A percentile compares a stretch with the other conserved stretches of the same genome.
phyloP scores from a whole-genome alignment of 2,329 filamentous ascomycete genomes.

The Colletotrichum chrysophilum region DNA sequence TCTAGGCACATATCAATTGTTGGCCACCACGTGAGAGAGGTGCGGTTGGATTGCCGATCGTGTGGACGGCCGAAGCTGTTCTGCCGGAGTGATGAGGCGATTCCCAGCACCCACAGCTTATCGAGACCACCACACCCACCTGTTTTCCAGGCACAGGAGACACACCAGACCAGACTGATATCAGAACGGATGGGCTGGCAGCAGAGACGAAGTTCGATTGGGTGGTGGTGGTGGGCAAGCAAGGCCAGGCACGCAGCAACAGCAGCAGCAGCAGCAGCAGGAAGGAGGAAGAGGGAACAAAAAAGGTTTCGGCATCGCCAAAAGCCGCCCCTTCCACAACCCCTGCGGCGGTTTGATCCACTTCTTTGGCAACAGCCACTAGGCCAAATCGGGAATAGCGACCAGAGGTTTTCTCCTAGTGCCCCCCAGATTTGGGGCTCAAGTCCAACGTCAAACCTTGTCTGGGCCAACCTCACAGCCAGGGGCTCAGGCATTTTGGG shows the following conservation, averaged over 20 bases:
- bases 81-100: slow-evolving; percentile 3
- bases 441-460: slow-evolving; percentile 22
- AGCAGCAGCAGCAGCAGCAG: background rate
- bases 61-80: background rate
- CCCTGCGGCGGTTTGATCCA: slow-evolving; percentile 23
- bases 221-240: background rate
- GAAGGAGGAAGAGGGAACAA: slow-evolving; percentile 1
- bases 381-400: background rate
- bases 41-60: background rate
- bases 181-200: slow-evolving; percentile 1
- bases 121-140: slow-evolving; percentile 4
- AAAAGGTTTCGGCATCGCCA: slow-evolving; percentile 21
- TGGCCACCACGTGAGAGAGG: background rate
- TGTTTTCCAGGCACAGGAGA: background rate
- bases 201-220: background rate
- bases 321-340: slow-evolving; percentile 17
- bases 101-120: background rate
- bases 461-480: slow-evolving; percentile 3
- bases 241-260: background rate
- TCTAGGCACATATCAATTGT: background rate
- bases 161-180: background rate
- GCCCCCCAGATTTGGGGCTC: slow-evolving; percentile 21
- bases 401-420: slow-evolving; percentile 14
- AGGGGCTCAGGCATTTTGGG: slow-evolving; percentile 19
- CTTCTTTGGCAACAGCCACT: slow-evolving; percentile 4